These are phyloP conservation scores for Globisporangium iwayamae DNA, from an alignment of 352 stramenopile genomes.

Conservation along the genomic window DNA sequence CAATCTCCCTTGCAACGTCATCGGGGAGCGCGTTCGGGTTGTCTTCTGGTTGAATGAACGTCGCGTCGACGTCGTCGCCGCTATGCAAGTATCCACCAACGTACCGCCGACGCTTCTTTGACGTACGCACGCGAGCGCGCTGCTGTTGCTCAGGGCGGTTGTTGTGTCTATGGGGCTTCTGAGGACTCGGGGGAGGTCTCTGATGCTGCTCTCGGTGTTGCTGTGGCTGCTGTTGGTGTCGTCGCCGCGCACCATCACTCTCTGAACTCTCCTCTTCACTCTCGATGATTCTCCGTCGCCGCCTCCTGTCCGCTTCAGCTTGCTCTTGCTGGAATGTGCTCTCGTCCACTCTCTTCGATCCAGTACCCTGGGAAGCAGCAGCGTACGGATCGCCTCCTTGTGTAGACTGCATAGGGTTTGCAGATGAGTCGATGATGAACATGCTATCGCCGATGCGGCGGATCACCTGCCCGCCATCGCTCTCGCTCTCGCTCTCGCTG, in stretches of 20 bases:
- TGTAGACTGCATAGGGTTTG: not conserved
- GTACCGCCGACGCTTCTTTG: conserved; percentile 37
- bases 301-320: not conserved
- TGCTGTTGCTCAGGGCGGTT: conserved; percentile 17
- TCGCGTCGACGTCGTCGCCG: conserved; percentile 49
- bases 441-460: conserved; percentile 5
- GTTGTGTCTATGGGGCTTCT: not conserved
- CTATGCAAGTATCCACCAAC: conserved; percentile 71
- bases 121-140: conserved; percentile 5
- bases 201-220: not conserved
- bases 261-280: conserved; percentile 24
- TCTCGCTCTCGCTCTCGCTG: not conserved
- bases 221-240: not conserved
- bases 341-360: not conserved
- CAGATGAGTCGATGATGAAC: conserved; percentile 9
- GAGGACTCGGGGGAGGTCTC: not conserved
- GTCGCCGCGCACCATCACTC: not conserved
- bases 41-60: conserved; percentile 85
- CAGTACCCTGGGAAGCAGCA: not conserved
- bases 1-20: conserved; percentile 61
- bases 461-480: not conserved
- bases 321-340: not conserved
- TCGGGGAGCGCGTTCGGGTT: conserved; percentile 69
- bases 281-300: conserved; percentile 17
- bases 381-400: not conserved